Percentiles rank a stretch among this genome's conserved stretches.
Conservation (phyloP, 1,284 basidiomycete genomes). For the Bjerkandera adusta region DNA sequence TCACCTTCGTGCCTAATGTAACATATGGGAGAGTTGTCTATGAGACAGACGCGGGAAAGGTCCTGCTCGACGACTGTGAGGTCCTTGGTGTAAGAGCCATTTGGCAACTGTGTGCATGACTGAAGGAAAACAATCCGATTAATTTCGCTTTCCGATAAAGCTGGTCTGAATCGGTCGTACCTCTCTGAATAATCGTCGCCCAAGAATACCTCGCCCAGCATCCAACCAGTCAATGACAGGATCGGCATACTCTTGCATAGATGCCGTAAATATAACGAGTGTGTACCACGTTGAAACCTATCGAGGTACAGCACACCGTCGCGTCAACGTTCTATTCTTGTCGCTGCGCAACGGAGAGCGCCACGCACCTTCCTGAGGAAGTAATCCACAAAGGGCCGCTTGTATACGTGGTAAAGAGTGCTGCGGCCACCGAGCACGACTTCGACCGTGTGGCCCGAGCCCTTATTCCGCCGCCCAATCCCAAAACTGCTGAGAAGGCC, state of each 20-base stretch:
- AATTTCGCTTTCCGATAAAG: constrained; percentile 3
- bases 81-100: constrained; percentile 96
- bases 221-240: constrained; percentile 99
- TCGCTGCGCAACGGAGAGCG: neutral
- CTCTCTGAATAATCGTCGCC: constrained; percentile 89
- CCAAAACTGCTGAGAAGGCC: constrained; percentile 65
- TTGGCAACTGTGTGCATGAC: constrained; percentile 89
- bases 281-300: constrained; percentile 99
- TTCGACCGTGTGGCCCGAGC: constrained; percentile 91
- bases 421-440: constrained; percentile 88
- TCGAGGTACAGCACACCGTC: neutral
- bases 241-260: constrained; percentile 99
- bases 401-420: constrained; percentile 98
- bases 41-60: constrained; percentile 86
- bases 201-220: constrained; percentile 88
- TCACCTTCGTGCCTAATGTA: constrained; percentile 92
- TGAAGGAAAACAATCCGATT: constrained; percentile 29
- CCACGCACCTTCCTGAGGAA: constrained; percentile 85
- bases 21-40: constrained; percentile 95
- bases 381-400: constrained; percentile 95
- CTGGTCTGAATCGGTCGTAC: constrained; percentile 40
- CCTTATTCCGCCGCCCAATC: constrained; percentile 58
- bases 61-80: constrained; percentile 86
- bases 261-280: constrained; percentile 97
- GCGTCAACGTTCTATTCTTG: constrained; percentile 8